phyloP scores from a whole-genome alignment of 176 grass and related monocot genomes.

The Eleusine indica region DNA sequence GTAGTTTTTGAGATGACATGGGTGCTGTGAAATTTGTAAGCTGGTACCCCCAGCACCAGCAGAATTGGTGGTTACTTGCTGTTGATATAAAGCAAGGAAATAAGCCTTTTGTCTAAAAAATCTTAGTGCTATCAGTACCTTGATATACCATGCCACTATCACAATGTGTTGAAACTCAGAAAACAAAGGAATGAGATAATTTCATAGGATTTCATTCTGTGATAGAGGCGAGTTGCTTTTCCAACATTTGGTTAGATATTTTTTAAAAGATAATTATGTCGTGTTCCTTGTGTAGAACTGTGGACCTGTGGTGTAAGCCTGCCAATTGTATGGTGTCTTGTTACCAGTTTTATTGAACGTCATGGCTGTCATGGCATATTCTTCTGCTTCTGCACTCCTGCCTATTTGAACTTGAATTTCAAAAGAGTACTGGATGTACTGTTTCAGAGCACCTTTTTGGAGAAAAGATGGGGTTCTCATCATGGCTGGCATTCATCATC shows the following conservation, averaged over 20 bases:
- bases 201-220: neutral
- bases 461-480: neutral
- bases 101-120: too few relatives aligned
- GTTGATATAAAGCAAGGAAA: too few relatives aligned
- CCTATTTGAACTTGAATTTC: neutral
- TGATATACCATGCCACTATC: neutral
- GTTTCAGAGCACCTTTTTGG: neutral
- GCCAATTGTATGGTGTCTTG: too few relatives aligned
- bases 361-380: neutral
- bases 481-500: conserved; percentile 3
- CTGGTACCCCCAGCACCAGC: too few relatives aligned
- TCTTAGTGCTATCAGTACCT: neutral
- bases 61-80: too few relatives aligned
- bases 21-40: too few relatives aligned
- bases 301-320: neutral
- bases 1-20: too few relatives aligned
- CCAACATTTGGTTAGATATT: neutral
- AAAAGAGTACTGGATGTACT: neutral
- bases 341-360: neutral
- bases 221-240: neutral
- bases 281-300: neutral
- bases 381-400: neutral
- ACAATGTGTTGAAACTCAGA: neutral
- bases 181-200: neutral
- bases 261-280: neutral